These are phyloP conservation scores for Gynochthodes officinalis DNA, from an alignment of 257 asterid genomes.

Conservation along the genomic window DNA sequence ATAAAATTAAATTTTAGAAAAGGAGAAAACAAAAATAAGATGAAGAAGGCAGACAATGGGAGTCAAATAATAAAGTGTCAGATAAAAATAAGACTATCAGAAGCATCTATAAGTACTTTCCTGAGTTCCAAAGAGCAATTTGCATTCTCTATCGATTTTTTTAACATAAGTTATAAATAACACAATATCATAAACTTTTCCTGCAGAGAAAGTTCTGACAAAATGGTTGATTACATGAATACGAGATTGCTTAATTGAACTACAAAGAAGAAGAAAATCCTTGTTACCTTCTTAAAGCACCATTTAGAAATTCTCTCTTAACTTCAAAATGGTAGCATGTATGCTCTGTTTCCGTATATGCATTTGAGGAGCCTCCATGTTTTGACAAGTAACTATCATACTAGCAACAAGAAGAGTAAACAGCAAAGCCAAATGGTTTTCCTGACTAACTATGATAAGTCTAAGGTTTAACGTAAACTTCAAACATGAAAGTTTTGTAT, in stretches of 20 bases:
- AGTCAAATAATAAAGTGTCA: not conserved
- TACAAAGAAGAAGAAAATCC: not conserved
- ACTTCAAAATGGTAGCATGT: constrained; percentile 98
- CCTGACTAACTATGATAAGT: constrained; percentile 13
- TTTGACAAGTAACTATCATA: constrained; percentile 97
- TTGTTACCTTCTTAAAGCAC: constrained; percentile 84
- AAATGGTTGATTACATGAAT: not conserved
- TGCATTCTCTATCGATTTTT: not conserved
- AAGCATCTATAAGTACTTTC: not conserved
- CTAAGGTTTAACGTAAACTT: constrained; percentile 8
- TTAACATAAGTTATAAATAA: not conserved
- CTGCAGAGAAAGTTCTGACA: not conserved
- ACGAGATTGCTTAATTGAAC: not conserved
- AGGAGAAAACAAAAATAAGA: too few species aligned
- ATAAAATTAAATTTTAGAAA: not conserved
- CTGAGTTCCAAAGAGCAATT: not conserved
- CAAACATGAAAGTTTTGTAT: constrained; percentile 2
- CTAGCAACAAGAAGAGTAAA: constrained; percentile 56
- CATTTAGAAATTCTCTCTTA: constrained; percentile 83
- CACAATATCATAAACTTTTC: not conserved
- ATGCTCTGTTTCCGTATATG: constrained; percentile 97
- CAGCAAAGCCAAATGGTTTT: constrained; percentile 20
- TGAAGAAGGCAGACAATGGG: too few species aligned
- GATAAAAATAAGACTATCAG: not conserved
- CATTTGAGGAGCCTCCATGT: constrained; percentile 99